Base-by-base conservation (phyloP, 2,329 filamentous ascomycete genomes). In the Thielaviopsis euricoi region DNA sequence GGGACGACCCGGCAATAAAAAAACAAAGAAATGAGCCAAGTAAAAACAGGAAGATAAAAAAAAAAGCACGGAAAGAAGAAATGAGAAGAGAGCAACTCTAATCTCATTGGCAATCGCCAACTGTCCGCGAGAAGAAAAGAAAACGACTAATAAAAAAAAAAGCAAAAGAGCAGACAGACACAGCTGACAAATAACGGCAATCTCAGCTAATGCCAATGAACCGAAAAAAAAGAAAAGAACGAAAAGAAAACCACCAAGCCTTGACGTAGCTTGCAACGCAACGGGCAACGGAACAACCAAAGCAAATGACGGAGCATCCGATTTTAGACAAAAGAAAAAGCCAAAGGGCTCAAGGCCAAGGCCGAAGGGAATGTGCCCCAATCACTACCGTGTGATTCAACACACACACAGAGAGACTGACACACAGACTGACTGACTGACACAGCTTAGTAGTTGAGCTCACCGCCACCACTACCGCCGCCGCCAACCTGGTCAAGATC, bases 401-500 rank as follows among this genome's bases (percentile, higher is more conserved):
- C n/a, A n/a, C n/a, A n/a, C n/a, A n/a, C n/a, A n/a, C n/a, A n/a
- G n/a, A n/a, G n/a, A n/a, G n/a, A n/a, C n/a, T n/a, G n/a, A n/a
- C n/a, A n/a, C n/a, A n/a, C n/a, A n/a, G n/a, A n/a, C n/a, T n/a
- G n/a, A n/a, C n/a, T n/a, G n/a, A 13, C 37, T 6, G 15, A 40
- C 3, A 15, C 21, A 29, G 48, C 53, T 68, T 78, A 97, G 68
- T 97, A 97, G 71, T 97, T 94, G 66, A 97, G 74, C 72, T 96
- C 91, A 26, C 87, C 86, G 37, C 37, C 37, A 40, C 37, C 54
- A 48, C 85, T 82, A 48, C 85, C 87, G 40, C 80, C 76, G 15
- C 83, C 81, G 43, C 82, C 82, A 59, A 86, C 85, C 52, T 94
- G 91, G 72, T 98, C 93, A 23, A 98, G 75, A 68, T 98, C 93